Conservation (phyloP, 768 basidiomycete genomes). For the Boletus edulis region DNA sequence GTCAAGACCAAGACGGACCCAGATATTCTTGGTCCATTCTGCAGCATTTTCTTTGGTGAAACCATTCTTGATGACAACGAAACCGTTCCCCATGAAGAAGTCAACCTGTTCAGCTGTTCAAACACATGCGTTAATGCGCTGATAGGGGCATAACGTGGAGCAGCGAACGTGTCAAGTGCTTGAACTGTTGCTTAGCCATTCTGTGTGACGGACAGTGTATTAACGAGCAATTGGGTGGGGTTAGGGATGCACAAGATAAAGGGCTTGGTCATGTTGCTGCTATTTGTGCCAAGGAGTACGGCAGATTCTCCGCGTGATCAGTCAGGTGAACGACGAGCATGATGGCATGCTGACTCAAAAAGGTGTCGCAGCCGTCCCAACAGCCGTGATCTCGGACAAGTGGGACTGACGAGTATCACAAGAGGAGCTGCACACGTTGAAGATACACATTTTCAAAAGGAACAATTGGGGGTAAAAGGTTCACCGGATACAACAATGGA, state of each 20-base stretch:
- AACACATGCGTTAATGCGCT: neutral
- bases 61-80: slow-evolving; percentile 49
- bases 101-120: slow-evolving; percentile 44
- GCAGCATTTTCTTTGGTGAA: slow-evolving; percentile 48
- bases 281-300: neutral
- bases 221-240: neutral
- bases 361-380: neutral
- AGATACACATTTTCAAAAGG: neutral
- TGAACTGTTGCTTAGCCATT: neutral
- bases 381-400: too few species aligned
- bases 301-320: neutral
- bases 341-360: neutral
- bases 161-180: slow-evolving; percentile 35
- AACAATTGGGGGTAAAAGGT: neutral
- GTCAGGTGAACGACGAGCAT: slow-evolving; percentile 2
- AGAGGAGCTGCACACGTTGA: neutral
- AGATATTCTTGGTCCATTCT: slow-evolving; percentile 47
- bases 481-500: slow-evolving; percentile 3
- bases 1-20: slow-evolving; percentile 51
- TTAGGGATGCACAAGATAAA: neutral
- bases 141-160: neutral
- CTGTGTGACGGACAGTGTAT: neutral
- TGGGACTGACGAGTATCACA: neutral
- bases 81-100: slow-evolving; percentile 56
- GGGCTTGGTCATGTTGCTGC: too few species aligned